Conservation (phyloP, 345 rosid genomes). For the Erodium maritimum region DNA sequence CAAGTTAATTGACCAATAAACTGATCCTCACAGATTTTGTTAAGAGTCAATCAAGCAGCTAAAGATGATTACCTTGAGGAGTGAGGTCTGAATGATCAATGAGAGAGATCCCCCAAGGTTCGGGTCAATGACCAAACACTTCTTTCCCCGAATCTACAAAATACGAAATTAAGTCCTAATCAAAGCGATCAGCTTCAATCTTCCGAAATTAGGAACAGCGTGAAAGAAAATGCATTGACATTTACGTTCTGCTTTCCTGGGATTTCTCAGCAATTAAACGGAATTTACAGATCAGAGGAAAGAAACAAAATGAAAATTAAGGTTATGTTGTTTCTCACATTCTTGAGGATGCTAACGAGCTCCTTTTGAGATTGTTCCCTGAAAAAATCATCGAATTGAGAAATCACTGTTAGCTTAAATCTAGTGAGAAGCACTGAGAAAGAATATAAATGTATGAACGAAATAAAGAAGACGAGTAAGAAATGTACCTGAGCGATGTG, state of each 20-base stretch:
- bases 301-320: neutral
- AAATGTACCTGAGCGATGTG: constrained; percentile 51
- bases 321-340: constrained; percentile 27
- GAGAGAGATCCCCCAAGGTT: constrained; percentile 89
- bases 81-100: constrained; percentile 63
- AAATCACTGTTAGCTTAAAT: neutral
- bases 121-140: constrained; percentile 88
- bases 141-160: constrained; percentile 77
- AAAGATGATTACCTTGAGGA: constrained; percentile 42
- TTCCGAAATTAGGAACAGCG: neutral
- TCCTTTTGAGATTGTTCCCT: constrained; percentile 91
- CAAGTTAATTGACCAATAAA: neutral
- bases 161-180: constrained; percentile 1
- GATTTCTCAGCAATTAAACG: constrained; percentile 1
- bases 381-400: neutral
- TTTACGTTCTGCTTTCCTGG: neutral
- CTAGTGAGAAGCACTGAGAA: neutral
- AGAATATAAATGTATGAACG: neutral
- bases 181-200: neutral
- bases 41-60: neutral
- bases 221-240: neutral
- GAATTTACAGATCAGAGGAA: neutral
- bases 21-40: neutral
- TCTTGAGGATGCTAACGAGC: constrained; percentile 72
- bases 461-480: neutral